These are phyloP conservation scores for Chenopodium quinoa DNA, from an alignment of 148 eudicot species.

Conservation along the genomic window DNA sequence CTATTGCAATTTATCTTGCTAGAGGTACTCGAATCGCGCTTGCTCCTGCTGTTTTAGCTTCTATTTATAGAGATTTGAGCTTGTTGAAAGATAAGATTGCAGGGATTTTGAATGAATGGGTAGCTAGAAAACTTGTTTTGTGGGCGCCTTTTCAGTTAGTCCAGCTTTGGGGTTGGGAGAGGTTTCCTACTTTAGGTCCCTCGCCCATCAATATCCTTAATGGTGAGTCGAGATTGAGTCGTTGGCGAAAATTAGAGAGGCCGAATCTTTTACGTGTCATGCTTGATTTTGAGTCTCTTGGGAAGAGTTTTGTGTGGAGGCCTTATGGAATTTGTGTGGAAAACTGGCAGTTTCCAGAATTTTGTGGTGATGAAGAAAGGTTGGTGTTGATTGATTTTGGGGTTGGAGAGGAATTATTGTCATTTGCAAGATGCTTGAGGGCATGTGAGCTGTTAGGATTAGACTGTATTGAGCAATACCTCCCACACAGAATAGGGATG, in stretches of 20 bases:
- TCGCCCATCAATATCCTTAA: conserved; percentile 8
- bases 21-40: conserved; percentile 20
- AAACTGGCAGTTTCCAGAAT: conserved; percentile 22
- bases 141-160: conserved; percentile 32
- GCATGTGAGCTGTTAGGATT: conserved; percentile 43
- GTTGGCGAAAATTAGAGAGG: conserved; percentile 23
- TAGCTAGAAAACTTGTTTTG: conserved; percentile 3
- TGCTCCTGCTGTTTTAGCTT: conserved; percentile 38
- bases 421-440: conserved; percentile 37
- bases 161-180: conserved; percentile 53
- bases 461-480: conserved; percentile 42
- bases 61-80: conserved; percentile 32
- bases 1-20: conserved; percentile 30
- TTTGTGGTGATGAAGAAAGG: conserved; percentile 23
- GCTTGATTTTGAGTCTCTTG: conserved; percentile 15
- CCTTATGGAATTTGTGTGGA: conserved; percentile 25
- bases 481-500: conserved; percentile 52
- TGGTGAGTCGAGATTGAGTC: conserved; percentile 18
- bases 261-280: not conserved
- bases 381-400: conserved; percentile 15
- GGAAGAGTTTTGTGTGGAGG: conserved; percentile 30
- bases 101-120: not conserved
- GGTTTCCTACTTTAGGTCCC: conserved; percentile 26
- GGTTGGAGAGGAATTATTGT: conserved; percentile 8
- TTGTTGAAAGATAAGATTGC: conserved; percentile 16